A percentile compares a stretch with the other conserved stretches of the same genome.
These are phyloP conservation scores for Platanthera zijinensis DNA, from an alignment of 106 monocot species.

Conservation along the genomic window DNA sequence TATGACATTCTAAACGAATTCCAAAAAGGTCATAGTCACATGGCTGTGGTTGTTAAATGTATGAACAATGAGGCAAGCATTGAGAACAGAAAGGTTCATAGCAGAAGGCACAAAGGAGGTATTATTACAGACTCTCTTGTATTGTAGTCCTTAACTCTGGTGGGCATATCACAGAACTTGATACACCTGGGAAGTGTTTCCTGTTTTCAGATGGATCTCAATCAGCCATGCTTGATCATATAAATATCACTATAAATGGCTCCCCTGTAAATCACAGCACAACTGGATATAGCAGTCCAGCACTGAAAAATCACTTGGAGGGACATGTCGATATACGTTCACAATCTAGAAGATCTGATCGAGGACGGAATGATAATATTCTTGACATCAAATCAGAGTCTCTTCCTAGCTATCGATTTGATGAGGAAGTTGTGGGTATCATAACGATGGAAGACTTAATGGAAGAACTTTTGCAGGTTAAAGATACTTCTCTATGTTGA, in stretches of 20 bases:
- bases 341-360: slow-evolving; percentile 55
- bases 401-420: slow-evolving; percentile 72
- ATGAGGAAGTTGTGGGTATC: slow-evolving; percentile 92
- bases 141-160: background rate
- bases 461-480: slow-evolving; percentile 97
- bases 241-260: slow-evolving; percentile 20
- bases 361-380: slow-evolving; percentile 64
- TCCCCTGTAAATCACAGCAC: slow-evolving; percentile 23
- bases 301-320: slow-evolving; percentile 32
- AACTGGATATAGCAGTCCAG: slow-evolving; percentile 31
- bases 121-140: background rate
- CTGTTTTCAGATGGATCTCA: slow-evolving; percentile 39
- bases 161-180: background rate
- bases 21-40: slow-evolving; percentile 95
- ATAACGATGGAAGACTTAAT: slow-evolving; percentile 99
- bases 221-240: slow-evolving; percentile 27
- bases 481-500: slow-evolving; percentile 7
- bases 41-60: slow-evolving; percentile 83
- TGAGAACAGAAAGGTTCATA: slow-evolving; percentile 19
- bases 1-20: slow-evolving; percentile 96
- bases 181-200: slow-evolving; percentile 2
- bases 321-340: slow-evolving; percentile 40
- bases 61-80: slow-evolving; percentile 22
- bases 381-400: slow-evolving; percentile 71
- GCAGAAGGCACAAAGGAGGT: background rate